A percentile compares a stretch with the other conserved stretches of the same genome.
Evolutionary conservation across 2,329 filamentous ascomycete species (phyloP).

Genomic region (Pyrenochaeta sp.): DNA sequence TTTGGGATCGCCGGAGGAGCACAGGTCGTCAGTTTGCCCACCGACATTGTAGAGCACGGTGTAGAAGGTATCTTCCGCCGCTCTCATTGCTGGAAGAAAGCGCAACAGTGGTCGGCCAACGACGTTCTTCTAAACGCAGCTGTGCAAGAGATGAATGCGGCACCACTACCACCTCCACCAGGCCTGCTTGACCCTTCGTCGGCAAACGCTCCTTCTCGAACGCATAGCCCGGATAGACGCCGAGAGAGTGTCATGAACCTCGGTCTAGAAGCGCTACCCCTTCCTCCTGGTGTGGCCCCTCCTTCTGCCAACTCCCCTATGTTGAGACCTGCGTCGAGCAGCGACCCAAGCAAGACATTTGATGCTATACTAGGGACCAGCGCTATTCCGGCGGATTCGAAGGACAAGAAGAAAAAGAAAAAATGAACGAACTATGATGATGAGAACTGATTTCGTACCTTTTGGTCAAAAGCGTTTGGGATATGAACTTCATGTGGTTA

Average conservation of each 20-base stretch:
- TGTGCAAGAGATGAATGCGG: slow-evolving; percentile 42
- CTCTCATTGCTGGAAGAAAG: slow-evolving; percentile 73
- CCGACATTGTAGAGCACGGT: slow-evolving; percentile 70
- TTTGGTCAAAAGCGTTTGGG: slow-evolving; percentile 2
- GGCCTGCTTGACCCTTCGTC: slow-evolving; percentile 32
- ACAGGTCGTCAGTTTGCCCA: slow-evolving; percentile 67
- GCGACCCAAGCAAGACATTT: slow-evolving; percentile 56
- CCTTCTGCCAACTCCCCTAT: slow-evolving; percentile 33
- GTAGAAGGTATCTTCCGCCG: slow-evolving; percentile 73
- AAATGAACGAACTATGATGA: slow-evolving; percentile 21
- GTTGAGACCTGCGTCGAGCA: slow-evolving; percentile 37
- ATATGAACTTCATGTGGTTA: slow-evolving; percentile 3
- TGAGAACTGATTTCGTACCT: background rate
- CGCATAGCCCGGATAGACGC: slow-evolving; percentile 42
- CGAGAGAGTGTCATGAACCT: slow-evolving; percentile 55
- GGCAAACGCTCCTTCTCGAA: slow-evolving; percentile 24
- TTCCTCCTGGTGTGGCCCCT: slow-evolving; percentile 54
- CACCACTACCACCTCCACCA: slow-evolving; percentile 42
- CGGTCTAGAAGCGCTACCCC: slow-evolving; percentile 56
- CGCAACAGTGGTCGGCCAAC: slow-evolving; percentile 65
- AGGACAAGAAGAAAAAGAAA: slow-evolving; percentile 42
- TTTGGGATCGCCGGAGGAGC: slow-evolving; percentile 74
- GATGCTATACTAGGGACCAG: slow-evolving; percentile 55
- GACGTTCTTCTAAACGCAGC: slow-evolving; percentile 43
- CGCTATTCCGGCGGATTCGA: slow-evolving; percentile 26